A percentile compares a stretch with the other conserved stretches of the same genome.
phyloP scores from a whole-genome alignment of 352 stramenopile species.

The Plasmopara halstedii region DNA sequence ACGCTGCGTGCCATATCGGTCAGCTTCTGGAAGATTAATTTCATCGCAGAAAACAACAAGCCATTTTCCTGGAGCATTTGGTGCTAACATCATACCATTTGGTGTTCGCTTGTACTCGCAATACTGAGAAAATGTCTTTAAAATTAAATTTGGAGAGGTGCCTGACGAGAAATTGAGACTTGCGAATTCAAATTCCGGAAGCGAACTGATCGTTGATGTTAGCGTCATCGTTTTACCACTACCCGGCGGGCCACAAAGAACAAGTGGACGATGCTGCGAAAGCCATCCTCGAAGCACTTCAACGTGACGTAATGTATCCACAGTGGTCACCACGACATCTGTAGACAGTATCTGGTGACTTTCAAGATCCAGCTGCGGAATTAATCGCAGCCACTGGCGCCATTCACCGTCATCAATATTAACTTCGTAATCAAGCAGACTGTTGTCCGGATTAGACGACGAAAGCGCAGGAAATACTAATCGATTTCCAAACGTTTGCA shows the following conservation, averaged over 20 bases:
- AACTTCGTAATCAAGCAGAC: constrained; percentile 94
- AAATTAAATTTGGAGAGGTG: constrained; percentile 97
- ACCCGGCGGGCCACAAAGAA: constrained; percentile 97
- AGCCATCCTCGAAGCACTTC: constrained; percentile 97
- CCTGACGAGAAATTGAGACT: constrained; percentile 99
- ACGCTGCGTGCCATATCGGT: constrained; percentile 98
- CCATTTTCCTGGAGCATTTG: constrained; percentile 93
- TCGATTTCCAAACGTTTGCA: constrained; percentile 84
- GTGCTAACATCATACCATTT: constrained; percentile 94
- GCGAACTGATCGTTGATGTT: constrained; percentile 94
- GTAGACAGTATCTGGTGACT: constrained; percentile 94
- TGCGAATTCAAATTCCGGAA: constrained; percentile 97
- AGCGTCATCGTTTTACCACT: constrained; percentile 99
- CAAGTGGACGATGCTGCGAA: constrained; percentile 92
- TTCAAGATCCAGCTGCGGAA: constrained; percentile 97
- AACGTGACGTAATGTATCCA: constrained; percentile 98
- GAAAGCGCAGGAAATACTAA: constrained; percentile 79
- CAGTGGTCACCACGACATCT: constrained; percentile 99
- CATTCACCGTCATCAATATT: constrained; percentile 96
- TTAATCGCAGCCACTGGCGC: constrained; percentile 92
- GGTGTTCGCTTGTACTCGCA: constrained; percentile 97
- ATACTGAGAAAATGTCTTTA: constrained; percentile 98
- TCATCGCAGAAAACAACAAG: constrained; percentile 99
- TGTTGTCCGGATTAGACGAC: constrained; percentile 55
- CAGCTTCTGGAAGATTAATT: constrained; percentile 98